These are phyloP conservation scores for Globisporangium mamillatum DNA, from an alignment of 352 stramenopile genomes.

Conservation along the genomic window DNA sequence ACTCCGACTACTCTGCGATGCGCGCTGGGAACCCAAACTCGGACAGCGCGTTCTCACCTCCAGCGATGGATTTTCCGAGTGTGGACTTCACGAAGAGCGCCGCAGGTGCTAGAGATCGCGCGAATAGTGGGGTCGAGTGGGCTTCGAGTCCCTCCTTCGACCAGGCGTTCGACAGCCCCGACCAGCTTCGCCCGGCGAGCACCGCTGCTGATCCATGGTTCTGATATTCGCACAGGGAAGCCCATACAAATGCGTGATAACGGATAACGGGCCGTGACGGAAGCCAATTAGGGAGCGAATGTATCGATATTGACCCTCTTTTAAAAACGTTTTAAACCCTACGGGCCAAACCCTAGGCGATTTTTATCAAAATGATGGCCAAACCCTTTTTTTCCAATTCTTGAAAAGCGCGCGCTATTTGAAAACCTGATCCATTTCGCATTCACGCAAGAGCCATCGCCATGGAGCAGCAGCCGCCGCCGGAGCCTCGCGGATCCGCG, in stretches of 20 bases:
- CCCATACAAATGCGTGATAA: no score
- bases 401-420: slow-evolving; percentile 1
- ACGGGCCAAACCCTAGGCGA: no score
- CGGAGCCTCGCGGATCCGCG: not conserved
- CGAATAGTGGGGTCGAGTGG: not conserved
- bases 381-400: not conserved
- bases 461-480: not conserved
- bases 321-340: no score
- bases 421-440: slow-evolving; percentile 1
- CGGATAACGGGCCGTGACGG: no score
- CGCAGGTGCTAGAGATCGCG: not conserved
- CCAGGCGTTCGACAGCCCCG: not conserved
- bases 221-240: not conserved
- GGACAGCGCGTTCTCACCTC: not conserved
- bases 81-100: slow-evolving; percentile 1
- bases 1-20: not conserved
- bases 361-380: no score
- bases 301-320: no score
- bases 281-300: no score
- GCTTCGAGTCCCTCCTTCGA: not conserved
- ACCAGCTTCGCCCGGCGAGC: slow-evolving; percentile 4
- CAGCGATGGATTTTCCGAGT: slow-evolving; percentile 4
- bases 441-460: not conserved
- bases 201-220: slow-evolving; percentile 2
- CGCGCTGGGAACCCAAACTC: not conserved